Base-by-base conservation (phyloP, 2,329 filamentous ascomycete genomes). In the Pestalotiopsis sp. region DNA sequence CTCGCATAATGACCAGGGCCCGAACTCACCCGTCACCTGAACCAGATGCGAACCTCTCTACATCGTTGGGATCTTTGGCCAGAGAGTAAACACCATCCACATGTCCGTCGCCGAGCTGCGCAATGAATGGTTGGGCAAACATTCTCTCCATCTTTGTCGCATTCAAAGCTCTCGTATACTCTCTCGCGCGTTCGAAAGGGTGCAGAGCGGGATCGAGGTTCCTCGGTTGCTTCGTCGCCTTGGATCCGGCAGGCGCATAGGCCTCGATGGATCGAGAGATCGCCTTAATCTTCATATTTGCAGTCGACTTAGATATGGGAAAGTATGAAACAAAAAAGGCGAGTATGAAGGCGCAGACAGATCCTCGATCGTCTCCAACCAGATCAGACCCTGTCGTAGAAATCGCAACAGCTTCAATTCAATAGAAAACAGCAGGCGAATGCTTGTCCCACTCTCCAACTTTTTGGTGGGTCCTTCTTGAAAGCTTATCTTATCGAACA, bases 21-120 rank as follows among this genome's bases (percentile, higher is more conserved):
- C 36, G 12, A 25, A 61, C 58, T 27, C 13, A 36, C 31, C 59
- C 69, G 31, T 99, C 96, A 72, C 95, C 95, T 73, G 92, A 94
- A 58, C 93, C 94, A 76, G 92, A 95, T 6, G 94, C 94, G 74
- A 95, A 89, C 68, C 91, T 85, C 74, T 94, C 88, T 31, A 95
- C 82, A 7, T 90, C 91, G 73, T 89, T 90, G 6, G 92, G 92
- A 74, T 96, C 94, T 79, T 94, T 94, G 69, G 92, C 91, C 79
- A 96, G 89, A 45, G 89, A 89, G 80, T 95, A 96, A 11, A 93
- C 90, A 71, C 96, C 96, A 77, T 99, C 96, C 68, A 98, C 93
- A 81, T 99, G 96, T 23, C 96, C 95, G 39, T 89, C 87, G 67
- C 95, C 95, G 27, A 99, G 89, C 79, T 98, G 94, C 0, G 88